These are phyloP conservation scores for Starmera pachycereana DNA, from an alignment of 805 yeast genomes.

Conservation along the genomic window DNA sequence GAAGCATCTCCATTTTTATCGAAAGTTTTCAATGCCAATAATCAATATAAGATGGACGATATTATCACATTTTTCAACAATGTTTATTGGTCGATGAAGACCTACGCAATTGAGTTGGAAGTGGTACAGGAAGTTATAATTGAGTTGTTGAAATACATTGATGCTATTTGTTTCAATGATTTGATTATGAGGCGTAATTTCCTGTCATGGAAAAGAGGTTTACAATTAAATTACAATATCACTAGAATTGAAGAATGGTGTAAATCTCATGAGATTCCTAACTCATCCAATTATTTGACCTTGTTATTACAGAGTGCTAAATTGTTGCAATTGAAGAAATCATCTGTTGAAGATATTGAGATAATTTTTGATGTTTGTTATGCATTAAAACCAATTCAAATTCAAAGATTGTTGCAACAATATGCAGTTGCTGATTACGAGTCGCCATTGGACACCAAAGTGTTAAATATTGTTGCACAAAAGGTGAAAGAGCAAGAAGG, in stretches of 20 bases:
- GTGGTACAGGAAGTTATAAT: conserved; percentile 77
- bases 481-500: conserved; percentile 52
- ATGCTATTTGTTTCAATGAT: conserved; percentile 91
- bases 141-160: conserved; percentile 78
- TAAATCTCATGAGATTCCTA: conserved; percentile 82
- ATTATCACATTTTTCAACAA: conserved; percentile 80
- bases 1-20: conserved; percentile 72
- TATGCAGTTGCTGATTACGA: conserved; percentile 92
- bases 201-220: conserved; percentile 94
- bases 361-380: conserved; percentile 92
- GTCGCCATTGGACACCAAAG: conserved; percentile 77
- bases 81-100: conserved; percentile 87
- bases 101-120: conserved; percentile 76
- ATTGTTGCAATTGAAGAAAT: conserved; percentile 83
- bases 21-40: conserved; percentile 65
- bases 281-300: conserved; percentile 73
- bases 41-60: conserved; percentile 88
- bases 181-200: conserved; percentile 90
- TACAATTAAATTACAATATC: conserved; percentile 92
- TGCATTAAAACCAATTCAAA: conserved; percentile 88
- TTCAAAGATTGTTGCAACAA: conserved; percentile 83
- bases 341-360: conserved; percentile 79
- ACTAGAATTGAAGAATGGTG: conserved; percentile 98
- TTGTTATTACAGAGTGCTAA: conserved; percentile 91
- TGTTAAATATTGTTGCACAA: conserved; percentile 72